phyloP scores from a whole-genome alignment of 2,329 filamentous ascomycete species.

The Aspergillus costaricaensis region DNA sequence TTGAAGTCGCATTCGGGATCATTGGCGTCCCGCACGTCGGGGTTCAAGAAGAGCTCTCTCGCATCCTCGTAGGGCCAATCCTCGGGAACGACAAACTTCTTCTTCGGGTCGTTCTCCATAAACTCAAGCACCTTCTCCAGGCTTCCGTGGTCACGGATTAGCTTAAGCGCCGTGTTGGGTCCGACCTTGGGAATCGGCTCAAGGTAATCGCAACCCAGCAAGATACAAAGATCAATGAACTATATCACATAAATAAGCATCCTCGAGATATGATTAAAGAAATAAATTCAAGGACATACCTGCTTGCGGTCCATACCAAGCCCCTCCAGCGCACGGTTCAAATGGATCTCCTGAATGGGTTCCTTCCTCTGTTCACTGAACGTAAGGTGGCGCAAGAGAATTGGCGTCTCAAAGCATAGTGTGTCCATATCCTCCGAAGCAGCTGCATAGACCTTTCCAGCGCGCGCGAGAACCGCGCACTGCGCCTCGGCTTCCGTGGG shows the following conservation, averaged over 20 bases:
- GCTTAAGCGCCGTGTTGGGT: slow-evolving; percentile 84
- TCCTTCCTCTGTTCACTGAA: slow-evolving; percentile 98
- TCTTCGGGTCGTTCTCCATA: slow-evolving; percentile 73
- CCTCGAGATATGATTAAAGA: not conserved
- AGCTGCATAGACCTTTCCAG: slow-evolving; percentile 93
- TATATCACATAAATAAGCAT: slow-evolving; percentile 41
- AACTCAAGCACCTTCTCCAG: slow-evolving; percentile 84
- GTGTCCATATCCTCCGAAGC: slow-evolving; percentile 99
- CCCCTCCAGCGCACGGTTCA: slow-evolving; percentile 83
- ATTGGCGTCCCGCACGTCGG: slow-evolving; percentile 81
- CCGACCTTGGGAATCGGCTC: slow-evolving; percentile 95
- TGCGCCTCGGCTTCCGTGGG: slow-evolving; percentile 97
- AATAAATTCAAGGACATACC: slow-evolving; percentile 47
- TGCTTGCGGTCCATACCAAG: slow-evolving; percentile 84
- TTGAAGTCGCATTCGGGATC: slow-evolving; percentile 93
- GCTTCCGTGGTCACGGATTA: slow-evolving; percentile 87
- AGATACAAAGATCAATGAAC: slow-evolving; percentile 97
- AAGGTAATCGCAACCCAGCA: slow-evolving; percentile 96
- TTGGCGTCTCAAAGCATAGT: slow-evolving; percentile 88
- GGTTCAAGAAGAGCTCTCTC: slow-evolving; percentile 85
- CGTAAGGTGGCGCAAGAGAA: slow-evolving; percentile 87
- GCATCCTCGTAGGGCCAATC: slow-evolving; percentile 96
- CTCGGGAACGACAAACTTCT: slow-evolving; percentile 84
- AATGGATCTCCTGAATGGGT: slow-evolving; percentile 91
- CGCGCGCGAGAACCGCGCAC: slow-evolving; percentile 84